Percentiles rank a stretch among this genome's conserved stretches.
phyloP scores from a whole-genome alignment of 2,329 filamentous ascomycete genomes.

The Neonectria magnoliae region DNA sequence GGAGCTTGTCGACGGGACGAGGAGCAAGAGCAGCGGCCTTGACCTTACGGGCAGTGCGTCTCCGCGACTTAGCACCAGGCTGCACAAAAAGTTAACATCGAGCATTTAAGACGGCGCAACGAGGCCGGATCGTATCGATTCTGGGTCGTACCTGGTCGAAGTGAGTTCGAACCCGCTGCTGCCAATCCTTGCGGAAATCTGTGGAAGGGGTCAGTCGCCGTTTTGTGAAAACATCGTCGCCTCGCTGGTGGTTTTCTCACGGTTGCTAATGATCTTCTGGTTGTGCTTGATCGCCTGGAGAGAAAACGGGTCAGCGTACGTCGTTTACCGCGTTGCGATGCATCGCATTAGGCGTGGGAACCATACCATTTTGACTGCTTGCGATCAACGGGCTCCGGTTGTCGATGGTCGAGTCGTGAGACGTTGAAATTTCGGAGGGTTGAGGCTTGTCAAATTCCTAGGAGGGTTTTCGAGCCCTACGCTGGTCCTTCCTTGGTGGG shows the following conservation, averaged over 20 bases:
- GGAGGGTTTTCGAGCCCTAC: constrained; percentile 57
- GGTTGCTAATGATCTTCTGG: constrained; percentile 97
- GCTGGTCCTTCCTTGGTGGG: constrained; percentile 48
- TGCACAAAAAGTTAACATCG: constrained; percentile 58
- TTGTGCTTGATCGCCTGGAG: constrained; percentile 98
- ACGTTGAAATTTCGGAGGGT: constrained; percentile 52
- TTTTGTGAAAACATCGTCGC: constrained; percentile 41
- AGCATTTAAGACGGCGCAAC: constrained; percentile 26
- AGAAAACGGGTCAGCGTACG: constrained; percentile 46
- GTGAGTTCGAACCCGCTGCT: constrained; percentile 97
- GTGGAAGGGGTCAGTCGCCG: constrained; percentile 53
- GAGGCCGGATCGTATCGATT: constrained; percentile 28
- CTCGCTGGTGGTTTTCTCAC: constrained; percentile 63
- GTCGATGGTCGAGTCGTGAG: constrained; percentile 54
- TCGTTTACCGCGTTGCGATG: constrained; percentile 28
- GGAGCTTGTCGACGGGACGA: constrained; percentile 95
- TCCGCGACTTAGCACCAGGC: constrained; percentile 95
- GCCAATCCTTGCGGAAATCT: constrained; percentile 99
- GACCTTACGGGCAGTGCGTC: constrained; percentile 88
- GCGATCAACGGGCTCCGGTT: constrained; percentile 60
- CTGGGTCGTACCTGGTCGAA: constrained; percentile 91
- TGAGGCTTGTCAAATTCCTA: constrained; percentile 53
- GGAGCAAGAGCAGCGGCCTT: constrained; percentile 97
- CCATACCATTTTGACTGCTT: constrained; percentile 65
- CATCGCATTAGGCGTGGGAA: constrained; percentile 35